Evolutionary conservation across 108 stramenopile species (phyloP), one percentile per base, ranked within the genome.

Genomic region (Nitzschia palea): DNA sequence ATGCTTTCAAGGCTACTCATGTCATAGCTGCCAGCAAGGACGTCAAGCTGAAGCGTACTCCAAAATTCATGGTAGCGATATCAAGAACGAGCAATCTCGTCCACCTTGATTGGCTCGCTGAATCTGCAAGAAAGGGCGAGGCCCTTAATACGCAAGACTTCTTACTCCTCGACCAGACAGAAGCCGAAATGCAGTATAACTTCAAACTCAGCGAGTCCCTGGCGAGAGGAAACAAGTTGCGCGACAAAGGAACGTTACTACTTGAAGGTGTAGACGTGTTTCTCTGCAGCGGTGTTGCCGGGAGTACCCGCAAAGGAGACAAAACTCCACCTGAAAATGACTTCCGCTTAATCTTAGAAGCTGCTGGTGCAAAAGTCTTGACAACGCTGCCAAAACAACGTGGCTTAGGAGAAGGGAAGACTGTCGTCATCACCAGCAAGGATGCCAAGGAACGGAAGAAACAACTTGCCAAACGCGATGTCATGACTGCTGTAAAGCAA

Each of bases 31-130:
- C 67, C 9, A 77, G 78, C 44, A 77, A 73, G 40, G 67, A 66
- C 25, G 65, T 55, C 10, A 45, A 44, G 3, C 43, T 87, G 18
- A 65, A 80, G 53, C 78, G 86, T 14, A 87, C 86, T 12, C 82
- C 86, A 0, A 87, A 87, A 65, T 76, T 87, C 15, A 87, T 87
- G 86, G 67, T 83, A 14, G 81, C 77, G 18, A 14, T 87, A 29
- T 82, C 83, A 54, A 65, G 63, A 33, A 77, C 74, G 2, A 44
- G 70, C 2, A 76, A 80, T 36, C 82, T 87, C 55, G 59, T 87
- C 15, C 78, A 71, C 28, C n/a, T 73, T 5, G 73, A 83, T 23
- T 87, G 86, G 86, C 80, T 86, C 22, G 72, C 69, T 40, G 36
- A 81, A 64, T 86, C 82, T 4, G 68, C 68, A 23, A 71, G 67